Percentiles rank a stretch among this genome's conserved stretches.
These are phyloP conservation scores for Gentiana macrophylla DNA, from an alignment of 257 asterid genomes.

Conservation along the genomic window DNA sequence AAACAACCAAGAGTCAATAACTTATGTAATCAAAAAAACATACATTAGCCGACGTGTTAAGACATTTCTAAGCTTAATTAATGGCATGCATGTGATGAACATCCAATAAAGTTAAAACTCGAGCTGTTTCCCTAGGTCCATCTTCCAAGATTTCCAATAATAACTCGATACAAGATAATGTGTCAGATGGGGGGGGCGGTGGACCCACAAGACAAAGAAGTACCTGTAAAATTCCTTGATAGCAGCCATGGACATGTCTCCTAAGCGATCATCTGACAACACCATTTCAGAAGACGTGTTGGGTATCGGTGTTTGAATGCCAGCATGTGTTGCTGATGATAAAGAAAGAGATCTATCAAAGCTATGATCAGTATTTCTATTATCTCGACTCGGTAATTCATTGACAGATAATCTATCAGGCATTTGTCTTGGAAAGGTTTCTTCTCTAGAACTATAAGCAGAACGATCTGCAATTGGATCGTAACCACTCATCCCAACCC, in stretches of 20 bases:
- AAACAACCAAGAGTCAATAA: too few relatives aligned
- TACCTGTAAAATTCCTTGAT: conserved; percentile 88
- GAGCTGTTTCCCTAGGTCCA: neutral
- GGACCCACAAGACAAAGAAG: conserved; percentile 4
- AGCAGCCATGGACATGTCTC: conserved; percentile 56
- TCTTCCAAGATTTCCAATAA: neutral
- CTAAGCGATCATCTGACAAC: conserved; percentile 47
- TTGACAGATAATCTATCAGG: conserved; percentile 36
- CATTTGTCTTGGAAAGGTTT: conserved; percentile 36
- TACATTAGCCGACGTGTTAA: too few relatives aligned
- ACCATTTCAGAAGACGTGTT: conserved; percentile 42
- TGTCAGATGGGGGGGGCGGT: neutral
- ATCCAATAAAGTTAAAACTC: neutral
- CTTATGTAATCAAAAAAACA: too few relatives aligned
- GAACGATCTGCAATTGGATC: conserved; percentile 46
- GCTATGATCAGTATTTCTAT: conserved; percentile 11
- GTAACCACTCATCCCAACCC: conserved; percentile 47
- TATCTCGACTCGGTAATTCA: conserved; percentile 37
- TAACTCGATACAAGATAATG: neutral
- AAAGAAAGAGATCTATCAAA: conserved; percentile 23
- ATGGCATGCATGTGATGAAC: neutral
- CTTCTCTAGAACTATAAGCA: conserved; percentile 54
- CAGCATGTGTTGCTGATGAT: conserved; percentile 34
- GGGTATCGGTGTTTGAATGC: conserved; percentile 18
- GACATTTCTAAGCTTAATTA: too few relatives aligned